These are phyloP conservation scores for Nicotiana tabacum DNA, from an alignment of 257 asterid genomes.

Conservation along the genomic window DNA sequence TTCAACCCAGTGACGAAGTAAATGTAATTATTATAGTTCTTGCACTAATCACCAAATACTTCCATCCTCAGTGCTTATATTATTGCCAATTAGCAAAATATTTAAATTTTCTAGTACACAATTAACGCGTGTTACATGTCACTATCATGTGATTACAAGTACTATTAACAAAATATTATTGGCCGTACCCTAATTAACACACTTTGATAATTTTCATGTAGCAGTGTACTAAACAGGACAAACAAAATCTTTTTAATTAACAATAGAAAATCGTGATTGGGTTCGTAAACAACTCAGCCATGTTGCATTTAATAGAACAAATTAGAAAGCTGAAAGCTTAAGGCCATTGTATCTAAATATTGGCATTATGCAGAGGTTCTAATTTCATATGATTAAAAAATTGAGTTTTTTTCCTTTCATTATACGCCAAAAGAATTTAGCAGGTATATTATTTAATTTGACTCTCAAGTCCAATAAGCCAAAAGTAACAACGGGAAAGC, in stretches of 20 bases:
- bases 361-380: neutral
- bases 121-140: neutral
- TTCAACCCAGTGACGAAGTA: neutral
- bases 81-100: neutral
- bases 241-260: slow-evolving; percentile 1
- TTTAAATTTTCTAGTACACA: neutral
- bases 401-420: neutral
- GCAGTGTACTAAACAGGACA: neutral
- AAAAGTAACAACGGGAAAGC: neutral
- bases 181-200: neutral
- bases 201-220: slow-evolving; percentile 5
- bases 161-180: neutral
- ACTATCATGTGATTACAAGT: neutral
- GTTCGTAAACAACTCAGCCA: neutral
- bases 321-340: neutral
- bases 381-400: neutral
- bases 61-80: neutral
- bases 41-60: no score
- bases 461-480: no score
- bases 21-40: neutral
- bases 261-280: neutral
- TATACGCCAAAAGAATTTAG: neutral
- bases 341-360: neutral
- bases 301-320: neutral
- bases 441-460: no score